Conservation (phyloP, 2,329 filamentous ascomycete species). For the Berkeleyomyces rouxiae region DNA sequence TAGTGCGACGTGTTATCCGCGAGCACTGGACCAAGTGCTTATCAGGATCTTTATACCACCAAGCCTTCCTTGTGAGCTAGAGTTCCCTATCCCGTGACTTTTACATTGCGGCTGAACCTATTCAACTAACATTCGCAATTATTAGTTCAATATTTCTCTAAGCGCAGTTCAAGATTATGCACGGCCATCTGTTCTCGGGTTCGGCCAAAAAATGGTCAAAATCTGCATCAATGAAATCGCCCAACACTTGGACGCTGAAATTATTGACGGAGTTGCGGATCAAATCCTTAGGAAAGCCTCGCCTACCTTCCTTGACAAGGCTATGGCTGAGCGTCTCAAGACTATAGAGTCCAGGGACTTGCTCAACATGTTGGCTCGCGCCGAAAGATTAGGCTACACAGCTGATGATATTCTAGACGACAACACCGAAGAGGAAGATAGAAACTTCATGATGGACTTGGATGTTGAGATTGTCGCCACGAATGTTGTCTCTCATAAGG, state of each 20-base stretch:
- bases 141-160: background rate
- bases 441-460: conserved; percentile 20
- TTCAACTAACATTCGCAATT: background rate
- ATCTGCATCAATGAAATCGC: conserved; percentile 27
- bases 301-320: conserved; percentile 32
- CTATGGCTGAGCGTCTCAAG: conserved; percentile 32
- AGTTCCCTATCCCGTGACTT: background rate
- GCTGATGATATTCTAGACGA: conserved; percentile 9
- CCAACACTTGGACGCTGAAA: conserved; percentile 10
- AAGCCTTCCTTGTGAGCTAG: conserved; percentile 28
- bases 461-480: conserved; percentile 7
- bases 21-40: conserved; percentile 31
- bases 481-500: background rate
- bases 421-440: conserved; percentile 29
- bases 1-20: conserved; percentile 26
- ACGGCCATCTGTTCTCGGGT: conserved; percentile 26
- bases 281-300: conserved; percentile 34
- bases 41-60: conserved; percentile 29
- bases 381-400: conserved; percentile 38
- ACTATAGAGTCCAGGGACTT: conserved; percentile 38
- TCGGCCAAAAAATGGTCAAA: conserved; percentile 28
- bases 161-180: conserved; percentile 23
- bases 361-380: conserved; percentile 39
- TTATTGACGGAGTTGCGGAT: conserved; percentile 31
- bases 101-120: background rate